Evolutionary conservation across 768 basidiomycete species (phyloP).

Genomic region (Lentinula raphanica): DNA sequence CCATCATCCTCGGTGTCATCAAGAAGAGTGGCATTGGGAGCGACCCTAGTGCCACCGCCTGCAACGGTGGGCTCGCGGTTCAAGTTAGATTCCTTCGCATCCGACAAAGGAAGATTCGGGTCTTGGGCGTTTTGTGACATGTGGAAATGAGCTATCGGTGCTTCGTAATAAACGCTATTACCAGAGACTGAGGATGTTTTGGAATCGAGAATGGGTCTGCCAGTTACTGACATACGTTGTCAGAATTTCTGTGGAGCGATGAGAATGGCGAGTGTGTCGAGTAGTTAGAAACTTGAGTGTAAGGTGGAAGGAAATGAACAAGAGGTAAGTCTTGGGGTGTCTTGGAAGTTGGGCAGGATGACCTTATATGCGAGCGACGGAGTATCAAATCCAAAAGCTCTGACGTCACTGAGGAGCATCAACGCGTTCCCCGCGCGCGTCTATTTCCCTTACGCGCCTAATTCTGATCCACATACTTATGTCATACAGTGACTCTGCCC

Average conservation of each 20-base stretch:
- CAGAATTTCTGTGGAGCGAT: too few species aligned
- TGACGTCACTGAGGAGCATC: background rate
- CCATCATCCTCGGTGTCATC: background rate
- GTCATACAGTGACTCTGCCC: too few species aligned
- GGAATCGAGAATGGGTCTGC: background rate
- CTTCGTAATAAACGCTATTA: slow-evolving; percentile 3
- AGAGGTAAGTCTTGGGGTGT: background rate
- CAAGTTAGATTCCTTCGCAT: background rate
- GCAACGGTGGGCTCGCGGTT: slow-evolving; percentile 1
- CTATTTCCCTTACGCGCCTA: too few species aligned
- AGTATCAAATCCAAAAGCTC: too few species aligned
- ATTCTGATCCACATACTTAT: too few species aligned
- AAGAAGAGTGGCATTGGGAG: background rate
- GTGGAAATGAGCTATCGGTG: background rate
- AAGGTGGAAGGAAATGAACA: background rate
- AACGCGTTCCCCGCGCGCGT: background rate
- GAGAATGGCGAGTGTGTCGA: background rate
- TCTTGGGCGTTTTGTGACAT: background rate
- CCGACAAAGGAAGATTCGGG: background rate
- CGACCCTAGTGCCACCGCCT: background rate
- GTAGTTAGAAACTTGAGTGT: too few species aligned
- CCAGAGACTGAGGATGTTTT: background rate
- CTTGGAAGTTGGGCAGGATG: too few species aligned
- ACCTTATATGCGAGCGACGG: too few species aligned
- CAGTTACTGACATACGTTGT: background rate